Conservation (phyloP, 2,329 filamentous ascomycete species). For the Scedosporium dehoogii region DNA sequence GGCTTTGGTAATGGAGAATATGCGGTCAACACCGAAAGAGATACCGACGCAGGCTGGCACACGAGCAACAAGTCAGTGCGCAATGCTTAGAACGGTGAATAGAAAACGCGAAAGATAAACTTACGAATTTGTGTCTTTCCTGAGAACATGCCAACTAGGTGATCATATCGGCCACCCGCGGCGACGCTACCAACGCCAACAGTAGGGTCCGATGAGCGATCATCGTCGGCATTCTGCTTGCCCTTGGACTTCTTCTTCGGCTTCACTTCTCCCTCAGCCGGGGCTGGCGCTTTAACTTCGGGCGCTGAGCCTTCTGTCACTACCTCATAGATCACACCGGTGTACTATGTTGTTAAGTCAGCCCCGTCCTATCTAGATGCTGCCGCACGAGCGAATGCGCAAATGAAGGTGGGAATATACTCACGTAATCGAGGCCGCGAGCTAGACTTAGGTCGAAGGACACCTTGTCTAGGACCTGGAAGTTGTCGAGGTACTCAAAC, state of each 20-base stretch:
- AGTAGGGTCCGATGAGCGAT: constrained; percentile 68
- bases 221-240: constrained; percentile 43
- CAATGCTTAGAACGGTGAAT: neutral
- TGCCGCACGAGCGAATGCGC: neutral
- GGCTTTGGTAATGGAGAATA: constrained; percentile 85
- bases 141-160: constrained; percentile 88
- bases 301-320: constrained; percentile 70
- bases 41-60: constrained; percentile 36
- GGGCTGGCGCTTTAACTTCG: constrained; percentile 25
- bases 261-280: constrained; percentile 25
- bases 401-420: neutral
- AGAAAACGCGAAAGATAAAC: neutral
- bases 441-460: constrained; percentile 88
- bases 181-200: constrained; percentile 81
- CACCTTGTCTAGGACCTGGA: constrained; percentile 60
- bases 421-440: constrained; percentile 60
- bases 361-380: neutral
- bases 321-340: constrained; percentile 82
- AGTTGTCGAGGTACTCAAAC: constrained; percentile 72
- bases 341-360: constrained; percentile 57
- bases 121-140: constrained; percentile 66
- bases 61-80: constrained; percentile 33
- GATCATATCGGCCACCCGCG: constrained; percentile 84
- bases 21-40: constrained; percentile 91
- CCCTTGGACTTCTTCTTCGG: constrained; percentile 32